Evolutionary conservation across 352 stramenopile genomes (phyloP), one percentile per base, ranked within the genome.

Genomic region (Phytophthora litchii): DNA sequence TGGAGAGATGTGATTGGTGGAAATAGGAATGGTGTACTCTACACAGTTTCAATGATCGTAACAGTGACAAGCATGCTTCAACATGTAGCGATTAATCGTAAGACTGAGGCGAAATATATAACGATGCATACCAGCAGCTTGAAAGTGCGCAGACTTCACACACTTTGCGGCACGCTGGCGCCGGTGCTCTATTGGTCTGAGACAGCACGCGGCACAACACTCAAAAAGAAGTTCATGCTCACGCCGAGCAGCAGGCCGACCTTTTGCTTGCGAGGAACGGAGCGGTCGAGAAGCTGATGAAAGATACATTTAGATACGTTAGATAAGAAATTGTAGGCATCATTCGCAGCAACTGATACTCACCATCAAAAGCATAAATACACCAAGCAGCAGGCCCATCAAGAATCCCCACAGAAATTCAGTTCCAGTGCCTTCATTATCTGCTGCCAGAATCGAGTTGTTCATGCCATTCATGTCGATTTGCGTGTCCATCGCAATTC

Each of bases 331-430:
- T 31, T 13, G 21, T n/a, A 44, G 9, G 1, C 10, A 34, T 13
- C 3, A 36, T 13, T 9, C 47, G 0, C 21, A 51, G 12, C 11
- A 20, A 23, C 16, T 27, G 37, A 13, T 20, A 74, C 80, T 55
- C 57, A 94, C 86, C 80, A 95, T 91, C 17, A 95, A 63, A 51
- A 95, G 74, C 86, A 95, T 95, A 77, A 95, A 95, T 70, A 95
- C 86, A 51, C 86, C 86, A 35, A 95, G 72, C 35, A 95, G 62
- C 19, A 95, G 69, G 10, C 86, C 86, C 86, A 95, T 95, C 35
- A 93, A 71, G 58, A 95, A 91, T 11, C 86, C 86, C 86, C 86
- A 95, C 8, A 95, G 64, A 67, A 95, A 94, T 67, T 95, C 86
- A 11, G 86, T 93, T 35, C 83, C 81, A 9, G 86, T 95, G 54